Base-by-base conservation (phyloP, 2,329 filamentous ascomycete genomes). In the Chrysosporium keratinophilum region DNA sequence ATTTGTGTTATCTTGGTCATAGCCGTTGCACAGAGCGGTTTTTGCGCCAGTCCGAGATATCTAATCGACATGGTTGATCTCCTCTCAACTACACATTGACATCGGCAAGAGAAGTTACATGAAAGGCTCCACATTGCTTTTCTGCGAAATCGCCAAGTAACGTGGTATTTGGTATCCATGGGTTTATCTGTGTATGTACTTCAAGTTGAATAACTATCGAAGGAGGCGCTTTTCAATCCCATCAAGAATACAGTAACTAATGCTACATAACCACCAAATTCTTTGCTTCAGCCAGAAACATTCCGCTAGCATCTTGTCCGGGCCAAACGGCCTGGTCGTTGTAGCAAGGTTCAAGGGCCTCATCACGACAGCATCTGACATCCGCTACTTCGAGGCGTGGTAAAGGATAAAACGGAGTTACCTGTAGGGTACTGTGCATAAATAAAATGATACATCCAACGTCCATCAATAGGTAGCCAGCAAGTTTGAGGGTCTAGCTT, bases 241-340 rank as follows among this genome's bases (percentile, higher is more conserved):
- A 63, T 95, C 87, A 56, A 97, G 74, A 58, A 96, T 88, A 64
- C 87, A 96, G 67, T 88, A n/a, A n/a, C n/a, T n/a, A 87, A 70
- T 97, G 91, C 68, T 95, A 90, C 64, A 95, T 79, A 20, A 98
- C 93, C 62, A 94, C 90, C 58, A 98, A 71, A 70, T 98, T 98
- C 77, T 98, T 93, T 2, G 87, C 87, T 73, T 98, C 93, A 45
- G 78, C 87, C 68, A 85, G 77, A 72, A 96, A 98, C 68, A 95
- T 81, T 77, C 98, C 98, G 72, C 97, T 87, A 0, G 90, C 88
- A 67, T 98, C 94, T 64, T 93, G 85, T 20, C 91, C 90, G 93
- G 90, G 31, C 87, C 89, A 70, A 95, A 95, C 75, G 93, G 85
- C 65, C 90, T 74, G 43, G 71, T 71, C 44, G 71, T 73, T 64